Percentiles rank a stretch among this genome's conserved stretches.
These are phyloP conservation scores for Aphanomyces astaci DNA, from an alignment of 352 stramenopile genomes.

Conservation along the genomic window DNA sequence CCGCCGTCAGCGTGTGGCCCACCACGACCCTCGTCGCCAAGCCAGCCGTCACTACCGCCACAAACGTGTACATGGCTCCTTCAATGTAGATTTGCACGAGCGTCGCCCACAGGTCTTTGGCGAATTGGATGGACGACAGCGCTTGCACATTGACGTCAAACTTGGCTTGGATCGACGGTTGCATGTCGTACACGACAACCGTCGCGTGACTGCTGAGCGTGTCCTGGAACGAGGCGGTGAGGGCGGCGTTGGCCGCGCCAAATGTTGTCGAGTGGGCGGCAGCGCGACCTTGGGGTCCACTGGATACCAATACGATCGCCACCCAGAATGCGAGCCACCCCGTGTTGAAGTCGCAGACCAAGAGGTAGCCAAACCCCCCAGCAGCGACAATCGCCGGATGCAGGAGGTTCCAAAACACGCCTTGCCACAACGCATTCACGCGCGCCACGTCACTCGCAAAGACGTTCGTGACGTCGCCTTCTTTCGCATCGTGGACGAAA, in stretches of 20 bases:
- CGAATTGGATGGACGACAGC: not conserved
- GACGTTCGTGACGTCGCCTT: slow-evolving; percentile 16
- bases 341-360: not conserved
- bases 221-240: slow-evolving; percentile 14
- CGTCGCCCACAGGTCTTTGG: slow-evolving; percentile 48
- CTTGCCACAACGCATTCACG: slow-evolving; percentile 23
- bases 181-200: not conserved
- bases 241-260: not conserved
- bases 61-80: slow-evolving; percentile 85
- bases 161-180: not conserved
- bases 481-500: not conserved
- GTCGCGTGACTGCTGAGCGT: not conserved
- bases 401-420: slow-evolving; percentile 21
- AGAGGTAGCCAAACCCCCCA: slow-evolving; percentile 4
- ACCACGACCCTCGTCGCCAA: slow-evolving; percentile 79
- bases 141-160: not conserved
- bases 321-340: not conserved
- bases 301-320: not conserved
- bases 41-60: slow-evolving; percentile 75
- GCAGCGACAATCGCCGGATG: not conserved
- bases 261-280: slow-evolving; percentile 7
- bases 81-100: slow-evolving; percentile 87
- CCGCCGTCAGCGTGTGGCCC: slow-evolving; percentile 41
- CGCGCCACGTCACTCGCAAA: slow-evolving; percentile 16
- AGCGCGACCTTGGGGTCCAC: slow-evolving; percentile 2